These are phyloP conservation scores for Filobasidium uniguttulatum DNA, from an alignment of 1,284 basidiomycete species.

Conservation along the genomic window DNA sequence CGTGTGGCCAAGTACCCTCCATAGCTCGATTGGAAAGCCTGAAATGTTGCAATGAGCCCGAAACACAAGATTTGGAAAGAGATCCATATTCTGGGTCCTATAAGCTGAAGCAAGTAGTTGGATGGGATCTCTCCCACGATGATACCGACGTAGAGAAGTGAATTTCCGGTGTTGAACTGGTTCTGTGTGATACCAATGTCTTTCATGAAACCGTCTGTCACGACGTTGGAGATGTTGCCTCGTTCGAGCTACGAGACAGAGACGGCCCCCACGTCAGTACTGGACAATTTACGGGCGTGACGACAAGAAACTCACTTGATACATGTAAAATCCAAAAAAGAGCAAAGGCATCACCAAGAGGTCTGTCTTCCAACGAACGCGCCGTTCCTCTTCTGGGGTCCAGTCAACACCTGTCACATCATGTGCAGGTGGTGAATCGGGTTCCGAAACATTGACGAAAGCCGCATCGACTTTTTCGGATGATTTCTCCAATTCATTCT, in stretches of 20 bases:
- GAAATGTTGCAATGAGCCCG: conserved; percentile 21
- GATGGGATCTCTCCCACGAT: conserved; percentile 30
- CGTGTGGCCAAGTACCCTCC: conserved; percentile 19
- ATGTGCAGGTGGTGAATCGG: too few relatives aligned
- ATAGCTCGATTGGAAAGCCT: conserved; percentile 19
- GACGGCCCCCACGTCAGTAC: too few relatives aligned
- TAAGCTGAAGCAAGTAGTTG: conserved; percentile 19
- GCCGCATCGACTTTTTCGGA: too few relatives aligned
- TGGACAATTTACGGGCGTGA: too few relatives aligned
- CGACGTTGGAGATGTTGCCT: conserved; percentile 25
- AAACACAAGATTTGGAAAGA: conserved; percentile 22
- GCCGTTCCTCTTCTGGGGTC: conserved; percentile 9
- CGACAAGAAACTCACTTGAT: conserved; percentile 19
- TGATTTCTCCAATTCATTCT: too few relatives aligned
- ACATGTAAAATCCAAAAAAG: conserved; percentile 27
- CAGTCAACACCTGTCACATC: too few relatives aligned
- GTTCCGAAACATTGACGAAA: too few relatives aligned
- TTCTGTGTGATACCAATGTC: conserved; percentile 32
- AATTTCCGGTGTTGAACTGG: conserved; percentile 27
- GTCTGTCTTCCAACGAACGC: conserved; percentile 17
- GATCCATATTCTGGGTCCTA: conserved; percentile 23
- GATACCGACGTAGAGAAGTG: conserved; percentile 28
- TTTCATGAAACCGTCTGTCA: conserved; percentile 35
- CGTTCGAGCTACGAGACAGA: conserved; percentile 31
- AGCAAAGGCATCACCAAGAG: conserved; percentile 23